These are phyloP conservation scores for Phytophthora citricola DNA, from an alignment of 352 stramenopile genomes.

Conservation along the genomic window DNA sequence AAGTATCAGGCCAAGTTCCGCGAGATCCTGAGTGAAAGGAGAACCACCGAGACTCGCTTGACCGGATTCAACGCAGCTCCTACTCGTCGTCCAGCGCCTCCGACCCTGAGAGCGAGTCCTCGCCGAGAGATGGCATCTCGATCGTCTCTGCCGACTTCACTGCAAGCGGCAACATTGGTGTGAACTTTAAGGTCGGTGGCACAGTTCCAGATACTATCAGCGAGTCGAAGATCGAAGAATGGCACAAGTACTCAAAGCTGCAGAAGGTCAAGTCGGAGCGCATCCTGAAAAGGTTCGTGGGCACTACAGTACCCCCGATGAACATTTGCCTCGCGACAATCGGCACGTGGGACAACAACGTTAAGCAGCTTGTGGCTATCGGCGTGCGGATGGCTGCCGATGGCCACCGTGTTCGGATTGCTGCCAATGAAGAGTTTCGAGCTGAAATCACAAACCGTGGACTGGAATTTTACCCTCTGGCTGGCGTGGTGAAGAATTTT, in stretches of 20 bases:
- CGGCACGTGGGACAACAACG: conserved; percentile 59
- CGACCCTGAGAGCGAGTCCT: conserved; percentile 26
- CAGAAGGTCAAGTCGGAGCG: conserved; percentile 34
- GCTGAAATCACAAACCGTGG: conserved; percentile 50
- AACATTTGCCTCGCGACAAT: conserved; percentile 55
- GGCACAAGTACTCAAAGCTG: conserved; percentile 32
- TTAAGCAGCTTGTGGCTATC: conserved; percentile 67
- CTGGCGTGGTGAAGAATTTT: conserved; percentile 33
- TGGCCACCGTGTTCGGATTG: conserved; percentile 87
- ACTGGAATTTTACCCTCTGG: conserved; percentile 61
- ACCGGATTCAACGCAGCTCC: conserved; percentile 26
- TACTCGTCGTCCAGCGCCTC: conserved; percentile 16
- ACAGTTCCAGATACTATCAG: conserved; percentile 28
- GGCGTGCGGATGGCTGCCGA: conserved; percentile 61
- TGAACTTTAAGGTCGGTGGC: conserved; percentile 33
- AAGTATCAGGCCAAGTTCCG: conserved; percentile 32
- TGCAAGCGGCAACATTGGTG: conserved; percentile 33
- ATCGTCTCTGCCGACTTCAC: conserved; percentile 34
- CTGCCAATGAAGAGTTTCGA: conserved; percentile 72
- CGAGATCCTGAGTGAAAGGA: conserved; percentile 36
- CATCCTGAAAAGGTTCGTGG: conserved; percentile 25
- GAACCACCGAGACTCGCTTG: conserved; percentile 15
- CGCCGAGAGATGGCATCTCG: conserved; percentile 16
- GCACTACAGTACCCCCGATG: conserved; percentile 37
- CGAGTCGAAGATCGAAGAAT: conserved; percentile 26